Base-by-base conservation (phyloP, 108 stramenopile species). In the Craspedostauros australis region DNA sequence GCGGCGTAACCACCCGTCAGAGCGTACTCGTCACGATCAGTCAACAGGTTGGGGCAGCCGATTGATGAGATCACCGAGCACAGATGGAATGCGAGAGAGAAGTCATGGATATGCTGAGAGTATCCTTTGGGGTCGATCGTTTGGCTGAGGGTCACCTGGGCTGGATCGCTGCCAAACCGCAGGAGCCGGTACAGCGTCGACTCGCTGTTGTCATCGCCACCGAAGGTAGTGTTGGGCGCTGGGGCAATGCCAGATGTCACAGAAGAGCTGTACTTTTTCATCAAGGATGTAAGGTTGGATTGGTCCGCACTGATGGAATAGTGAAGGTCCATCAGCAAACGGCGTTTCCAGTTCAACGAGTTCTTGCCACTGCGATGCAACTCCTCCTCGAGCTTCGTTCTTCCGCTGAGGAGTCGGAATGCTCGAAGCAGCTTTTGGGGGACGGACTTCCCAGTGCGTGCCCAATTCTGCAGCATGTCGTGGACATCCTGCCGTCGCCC, bases 291-390 rank as follows among this genome's bases (percentile, higher is more conserved):
- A 2, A 84, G 28, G 26, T 27, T 58, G n/a, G n/a, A n/a, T 20
- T 57, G 44, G 20, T 45, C 43, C 25, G 50, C 34, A 28, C 54
- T 52, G 12, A 43, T 34, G 20, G 48, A 40, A 52, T 67, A 64
- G 26, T 50, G 52, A 20, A 83, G 68, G 36, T 51, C 60, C 76
- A 89, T 77, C 14, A 76, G 72, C 42, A 89, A 62, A 12, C 82
- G 81, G 9, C 82, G 76, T 47, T 70, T 75, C 88, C 88, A 89
- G 38, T 89, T 80, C 34, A 68, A 72, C 14, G 56, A 43, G 21
- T 49, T 69, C 28, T 52, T 26, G 4, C 52, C 53, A 5, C 60
- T 33, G 55, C 70, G 57, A 49, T 52, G 80, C 18, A 82, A 50
- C 3, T 50, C 41, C 28, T 80, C 68, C 57, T 87, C 85, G 25